phyloP scores from a whole-genome alignment of 352 stramenopile genomes.

The Pythium myriotylum region DNA sequence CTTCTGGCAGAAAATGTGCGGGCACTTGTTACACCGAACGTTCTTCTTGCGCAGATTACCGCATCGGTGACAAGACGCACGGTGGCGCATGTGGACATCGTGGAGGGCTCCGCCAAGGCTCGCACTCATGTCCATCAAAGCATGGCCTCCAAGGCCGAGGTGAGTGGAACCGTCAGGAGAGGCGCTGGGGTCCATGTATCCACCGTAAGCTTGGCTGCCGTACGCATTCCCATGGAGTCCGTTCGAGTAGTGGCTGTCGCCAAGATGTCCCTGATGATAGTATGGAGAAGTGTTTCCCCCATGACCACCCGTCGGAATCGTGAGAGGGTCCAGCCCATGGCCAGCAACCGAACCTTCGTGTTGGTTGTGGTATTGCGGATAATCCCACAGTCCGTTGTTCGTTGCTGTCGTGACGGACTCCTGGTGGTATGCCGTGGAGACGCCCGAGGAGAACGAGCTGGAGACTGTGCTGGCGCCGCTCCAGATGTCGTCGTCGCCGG shows the following conservation, averaged over 20 bases:
- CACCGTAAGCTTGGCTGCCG: conserved; percentile 13
- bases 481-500: conserved; percentile 28
- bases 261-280: conserved; percentile 20
- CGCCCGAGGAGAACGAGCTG: conserved; percentile 16
- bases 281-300: conserved; percentile 13
- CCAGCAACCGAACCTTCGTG: conserved; percentile 2
- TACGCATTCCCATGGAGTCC: conserved; percentile 10
- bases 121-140: conserved; percentile 20
- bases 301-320: neutral
- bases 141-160: conserved; percentile 12
- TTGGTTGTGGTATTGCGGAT: conserved; percentile 23
- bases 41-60: conserved; percentile 90
- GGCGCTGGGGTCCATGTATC: conserved; percentile 22
- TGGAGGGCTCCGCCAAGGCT: conserved; percentile 10
- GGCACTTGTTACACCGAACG: conserved; percentile 76
- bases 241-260: conserved; percentile 18
- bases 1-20: conserved; percentile 90
- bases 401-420: conserved; percentile 17
- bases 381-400: conserved; percentile 20
- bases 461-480: conserved; percentile 16
- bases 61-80: conserved; percentile 86
- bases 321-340: conserved; percentile 12
- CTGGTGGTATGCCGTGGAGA: conserved; percentile 21
- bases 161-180: conserved; percentile 13
- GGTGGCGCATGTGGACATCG: conserved; percentile 65